Percentiles rank a stretch among this genome's conserved stretches.
Conservation (phyloP, 306 rosid genomes). For the Oemleria cerasiformis region DNA sequence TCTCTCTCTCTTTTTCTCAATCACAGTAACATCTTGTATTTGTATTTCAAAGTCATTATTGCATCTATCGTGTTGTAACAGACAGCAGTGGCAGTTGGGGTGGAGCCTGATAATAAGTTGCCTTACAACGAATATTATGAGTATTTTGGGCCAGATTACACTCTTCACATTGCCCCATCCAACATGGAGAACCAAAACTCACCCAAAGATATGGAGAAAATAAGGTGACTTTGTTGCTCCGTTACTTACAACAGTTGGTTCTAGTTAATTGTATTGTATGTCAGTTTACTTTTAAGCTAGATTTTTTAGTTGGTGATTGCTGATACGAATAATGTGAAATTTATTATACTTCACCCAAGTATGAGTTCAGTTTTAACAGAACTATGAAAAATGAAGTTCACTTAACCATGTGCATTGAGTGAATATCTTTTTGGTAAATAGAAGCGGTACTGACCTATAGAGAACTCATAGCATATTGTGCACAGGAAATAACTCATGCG, state of each 20-base stretch:
- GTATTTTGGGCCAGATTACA: constrained; percentile 90
- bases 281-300: not conserved
- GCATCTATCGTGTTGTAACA: constrained; percentile 35
- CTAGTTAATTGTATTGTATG: not conserved
- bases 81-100: constrained; percentile 96
- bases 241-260: not conserved
- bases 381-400: not conserved
- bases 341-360: not conserved
- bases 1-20: constrained; percentile 12
- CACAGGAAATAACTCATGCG: not conserved
- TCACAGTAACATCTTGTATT: constrained; percentile 12
- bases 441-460: not conserved
- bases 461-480: not conserved
- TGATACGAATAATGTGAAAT: not conserved
- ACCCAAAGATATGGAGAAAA: constrained; percentile 76
- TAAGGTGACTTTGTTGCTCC: constrained; percentile 48
- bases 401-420: not conserved
- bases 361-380: too few relatives aligned
- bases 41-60: constrained; percentile 2
- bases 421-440: not conserved
- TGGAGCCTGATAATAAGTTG: constrained; percentile 84
- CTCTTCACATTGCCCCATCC: constrained; percentile 69
- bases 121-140: constrained; percentile 85
- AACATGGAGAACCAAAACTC: constrained; percentile 82
- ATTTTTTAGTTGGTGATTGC: not conserved